phyloP scores from a whole-genome alignment of 352 stramenopile species.

The Globisporangium acanthophoron region DNA sequence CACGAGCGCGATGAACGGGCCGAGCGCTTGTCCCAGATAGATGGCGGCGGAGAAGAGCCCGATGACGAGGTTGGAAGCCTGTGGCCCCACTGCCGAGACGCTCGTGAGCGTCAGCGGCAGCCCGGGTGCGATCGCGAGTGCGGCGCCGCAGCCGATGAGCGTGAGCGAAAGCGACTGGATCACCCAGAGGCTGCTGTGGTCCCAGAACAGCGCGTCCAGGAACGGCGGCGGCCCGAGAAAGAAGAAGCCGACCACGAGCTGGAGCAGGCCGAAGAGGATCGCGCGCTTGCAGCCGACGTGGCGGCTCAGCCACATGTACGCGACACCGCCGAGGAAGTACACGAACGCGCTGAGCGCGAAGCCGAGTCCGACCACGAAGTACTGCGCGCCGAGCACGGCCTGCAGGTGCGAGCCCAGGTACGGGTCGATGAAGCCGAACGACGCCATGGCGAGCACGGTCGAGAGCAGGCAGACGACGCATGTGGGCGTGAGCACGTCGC shows the following conservation, averaged over 20 bases:
- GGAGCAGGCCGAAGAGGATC: conserved; percentile 45
- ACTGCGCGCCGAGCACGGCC: conserved; percentile 46
- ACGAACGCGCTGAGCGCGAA: conserved; percentile 64
- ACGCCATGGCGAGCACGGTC: conserved; percentile 57
- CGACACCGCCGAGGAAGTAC: conserved; percentile 54
- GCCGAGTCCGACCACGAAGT: conserved; percentile 54
- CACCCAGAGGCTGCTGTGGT: conserved; percentile 36
- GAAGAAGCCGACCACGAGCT: conserved; percentile 49
- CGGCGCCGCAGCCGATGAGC: conserved; percentile 48
- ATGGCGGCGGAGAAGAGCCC: conserved; percentile 63
- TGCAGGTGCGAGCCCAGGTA: conserved; percentile 58
- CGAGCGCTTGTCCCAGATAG: conserved; percentile 60
- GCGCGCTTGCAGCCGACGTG: conserved; percentile 59
- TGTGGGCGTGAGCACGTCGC: conserved; percentile 50
- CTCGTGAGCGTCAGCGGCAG: conserved; percentile 58
- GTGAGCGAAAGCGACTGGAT: conserved; percentile 47
- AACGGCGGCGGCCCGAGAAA: conserved; percentile 55
- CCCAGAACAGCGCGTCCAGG: conserved; percentile 31
- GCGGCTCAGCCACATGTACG: conserved; percentile 56
- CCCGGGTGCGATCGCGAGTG: conserved; percentile 51
- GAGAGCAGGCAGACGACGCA: conserved; percentile 40
- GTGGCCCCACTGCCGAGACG: conserved; percentile 25
- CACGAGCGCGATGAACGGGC: conserved; percentile 46
- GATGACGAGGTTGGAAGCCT: conserved; percentile 58
- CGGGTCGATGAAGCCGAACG: conserved; percentile 70